Conservation (phyloP, 257 asterid genomes). For the Thymus quinquecostatus region DNA sequence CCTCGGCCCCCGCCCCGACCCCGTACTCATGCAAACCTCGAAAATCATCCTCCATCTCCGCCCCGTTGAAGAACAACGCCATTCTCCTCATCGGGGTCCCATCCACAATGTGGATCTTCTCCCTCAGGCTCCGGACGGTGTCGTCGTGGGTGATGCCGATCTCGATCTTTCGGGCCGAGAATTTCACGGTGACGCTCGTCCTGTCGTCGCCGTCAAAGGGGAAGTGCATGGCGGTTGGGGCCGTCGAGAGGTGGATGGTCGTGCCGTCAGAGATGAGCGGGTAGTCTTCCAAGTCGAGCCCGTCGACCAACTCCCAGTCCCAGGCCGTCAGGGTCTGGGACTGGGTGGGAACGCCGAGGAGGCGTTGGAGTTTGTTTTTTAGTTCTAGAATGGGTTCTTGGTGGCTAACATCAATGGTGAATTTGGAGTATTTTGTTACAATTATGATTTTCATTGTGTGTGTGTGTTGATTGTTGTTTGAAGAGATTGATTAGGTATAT, state of each 20-base stretch:
- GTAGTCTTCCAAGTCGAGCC: conserved; percentile 26
- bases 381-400: conserved; percentile 29
- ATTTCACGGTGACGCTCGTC: conserved; percentile 40
- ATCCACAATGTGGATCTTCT: conserved; percentile 71
- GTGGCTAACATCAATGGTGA: conserved; percentile 22
- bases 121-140: conserved; percentile 71
- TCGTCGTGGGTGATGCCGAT: conserved; percentile 46
- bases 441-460: conserved; percentile 20
- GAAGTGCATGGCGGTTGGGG: neutral
- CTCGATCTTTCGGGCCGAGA: conserved; percentile 23
- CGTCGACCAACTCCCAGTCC: conserved; percentile 34
- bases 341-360: conserved; percentile 16
- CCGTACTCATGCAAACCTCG: conserved; percentile 54
- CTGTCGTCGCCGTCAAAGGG: neutral
- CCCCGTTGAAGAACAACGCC: conserved; percentile 53
- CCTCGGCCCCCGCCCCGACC: conserved; percentile 44
- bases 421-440: conserved; percentile 23
- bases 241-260: conserved; percentile 26
- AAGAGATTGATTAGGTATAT: neutral
- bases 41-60: conserved; percentile 59
- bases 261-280: conserved; percentile 31
- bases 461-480: neutral
- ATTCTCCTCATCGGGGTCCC: conserved; percentile 67
- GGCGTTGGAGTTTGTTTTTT: conserved; percentile 22
- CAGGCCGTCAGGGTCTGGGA: conserved; percentile 28